These are phyloP conservation scores for Nannochloris sp. DNA, from an alignment of 139 green algal genomes.

Conservation along the genomic window DNA sequence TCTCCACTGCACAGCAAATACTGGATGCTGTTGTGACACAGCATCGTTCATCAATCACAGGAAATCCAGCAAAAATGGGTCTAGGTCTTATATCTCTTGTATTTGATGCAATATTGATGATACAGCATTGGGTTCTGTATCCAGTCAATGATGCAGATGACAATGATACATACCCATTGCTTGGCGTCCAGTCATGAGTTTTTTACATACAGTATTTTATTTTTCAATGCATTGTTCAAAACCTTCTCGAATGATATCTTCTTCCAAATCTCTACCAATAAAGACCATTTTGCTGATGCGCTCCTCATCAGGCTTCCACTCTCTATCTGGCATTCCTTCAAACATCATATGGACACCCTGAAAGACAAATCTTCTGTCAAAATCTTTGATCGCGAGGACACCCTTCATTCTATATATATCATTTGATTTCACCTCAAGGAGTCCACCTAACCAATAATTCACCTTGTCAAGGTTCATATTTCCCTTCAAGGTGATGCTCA, in stretches of 20 bases:
- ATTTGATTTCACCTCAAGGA: slow-evolving; percentile 71
- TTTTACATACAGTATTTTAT: not conserved
- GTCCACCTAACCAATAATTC: slow-evolving; percentile 81
- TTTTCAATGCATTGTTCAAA: slow-evolving; percentile 54
- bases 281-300: slow-evolving; percentile 76
- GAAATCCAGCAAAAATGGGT: slow-evolving; percentile 53
- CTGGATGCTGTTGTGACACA: slow-evolving; percentile 26
- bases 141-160: not conserved
- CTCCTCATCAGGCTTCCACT: slow-evolving; percentile 62
- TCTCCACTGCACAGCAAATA: slow-evolving; percentile 40
- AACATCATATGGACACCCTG: slow-evolving; percentile 93
- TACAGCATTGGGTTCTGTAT: slow-evolving; percentile 51
- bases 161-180: not conserved
- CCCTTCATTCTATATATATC: slow-evolving; percentile 97
- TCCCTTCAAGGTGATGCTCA: slow-evolving; percentile 73
- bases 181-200: not conserved
- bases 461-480: slow-evolving; percentile 91
- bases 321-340: slow-evolving; percentile 70
- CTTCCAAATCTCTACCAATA: slow-evolving; percentile 66
- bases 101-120: slow-evolving; percentile 56
- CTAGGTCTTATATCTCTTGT: slow-evolving; percentile 41
- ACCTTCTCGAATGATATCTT: slow-evolving; percentile 37
- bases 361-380: slow-evolving; percentile 78
- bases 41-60: slow-evolving; percentile 27
- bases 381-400: slow-evolving; percentile 65